phyloP scores from a whole-genome alignment of 208 protist genomes.

The Acanthamoeba royreba region DNA sequence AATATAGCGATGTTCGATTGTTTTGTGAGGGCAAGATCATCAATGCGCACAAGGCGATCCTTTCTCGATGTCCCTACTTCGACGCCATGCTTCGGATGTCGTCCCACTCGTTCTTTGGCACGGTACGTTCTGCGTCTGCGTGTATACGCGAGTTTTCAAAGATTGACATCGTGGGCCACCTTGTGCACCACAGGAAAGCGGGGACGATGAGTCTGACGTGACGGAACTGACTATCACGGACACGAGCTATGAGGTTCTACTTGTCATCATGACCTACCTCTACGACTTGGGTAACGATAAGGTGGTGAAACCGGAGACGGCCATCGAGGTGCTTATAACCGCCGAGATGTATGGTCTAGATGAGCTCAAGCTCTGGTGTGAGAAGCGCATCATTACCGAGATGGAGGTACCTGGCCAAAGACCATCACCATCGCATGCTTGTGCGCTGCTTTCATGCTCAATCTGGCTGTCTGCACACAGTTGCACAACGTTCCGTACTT shows the following conservation, averaged over 20 bases:
- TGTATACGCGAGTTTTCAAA: background rate
- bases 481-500: background rate
- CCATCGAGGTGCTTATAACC: background rate
- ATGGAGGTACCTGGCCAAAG: background rate
- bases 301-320: background rate
- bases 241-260: background rate
- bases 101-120: background rate
- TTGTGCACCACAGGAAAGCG: background rate
- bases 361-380: background rate
- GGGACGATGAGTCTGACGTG: background rate
- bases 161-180: too few species aligned
- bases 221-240: background rate
- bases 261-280: background rate
- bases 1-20: background rate
- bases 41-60: constrained; percentile 10
- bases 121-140: background rate
- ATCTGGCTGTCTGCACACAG: background rate
- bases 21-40: background rate
- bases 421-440: background rate
- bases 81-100: background rate
- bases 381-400: background rate
- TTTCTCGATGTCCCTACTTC: background rate
- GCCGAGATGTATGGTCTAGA: background rate
- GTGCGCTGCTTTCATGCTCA: background rate
- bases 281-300: background rate